These are phyloP conservation scores for Fusarium succisae DNA, from an alignment of 2,329 filamentous ascomycete species.

Conservation along the genomic window DNA sequence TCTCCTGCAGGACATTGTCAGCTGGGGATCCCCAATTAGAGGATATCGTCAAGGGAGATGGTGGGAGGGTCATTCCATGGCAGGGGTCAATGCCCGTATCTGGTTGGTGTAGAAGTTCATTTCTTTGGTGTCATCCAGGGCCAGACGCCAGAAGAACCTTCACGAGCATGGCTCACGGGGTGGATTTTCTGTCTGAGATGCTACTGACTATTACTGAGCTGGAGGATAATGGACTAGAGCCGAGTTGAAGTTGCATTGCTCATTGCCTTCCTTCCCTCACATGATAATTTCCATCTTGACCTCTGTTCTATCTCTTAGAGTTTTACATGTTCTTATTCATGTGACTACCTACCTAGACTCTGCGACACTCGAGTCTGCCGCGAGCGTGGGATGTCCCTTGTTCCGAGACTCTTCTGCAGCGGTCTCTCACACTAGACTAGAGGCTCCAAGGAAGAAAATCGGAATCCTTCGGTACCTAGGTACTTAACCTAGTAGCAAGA, in stretches of 20 bases:
- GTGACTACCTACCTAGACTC: not conserved
- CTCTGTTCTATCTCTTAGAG: not conserved
- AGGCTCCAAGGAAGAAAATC: not conserved
- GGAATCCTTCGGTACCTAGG: not conserved
- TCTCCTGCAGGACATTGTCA: slow-evolving; percentile 35
- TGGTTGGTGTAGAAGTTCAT: slow-evolving; percentile 16
- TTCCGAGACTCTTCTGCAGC: slow-evolving; percentile 10
- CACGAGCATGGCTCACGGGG: slow-evolving; percentile 22
- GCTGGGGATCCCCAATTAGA: slow-evolving; percentile 18
- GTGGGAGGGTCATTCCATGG: slow-evolving; percentile 6
- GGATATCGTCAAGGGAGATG: slow-evolving; percentile 1
- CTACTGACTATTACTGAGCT: not conserved
- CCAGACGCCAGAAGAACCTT: not conserved
- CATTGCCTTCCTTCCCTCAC: not conserved
- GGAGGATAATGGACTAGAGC: not conserved
- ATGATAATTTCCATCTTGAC: not conserved
- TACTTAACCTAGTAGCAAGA: not conserved
- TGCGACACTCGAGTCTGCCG: not conserved
- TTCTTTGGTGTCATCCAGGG: not conserved
- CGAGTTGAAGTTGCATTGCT: not conserved
- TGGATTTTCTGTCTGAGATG: not conserved
- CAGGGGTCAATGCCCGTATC: slow-evolving; percentile 5
- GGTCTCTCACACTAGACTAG: not conserved
- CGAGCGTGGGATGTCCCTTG: slow-evolving; percentile 18
- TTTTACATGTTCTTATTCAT: not conserved